A percentile compares a stretch with the other conserved stretches of the same genome.
Evolutionary conservation across 2,329 filamentous ascomycete species (phyloP).

Genomic region (Myrmaecium sp.): DNA sequence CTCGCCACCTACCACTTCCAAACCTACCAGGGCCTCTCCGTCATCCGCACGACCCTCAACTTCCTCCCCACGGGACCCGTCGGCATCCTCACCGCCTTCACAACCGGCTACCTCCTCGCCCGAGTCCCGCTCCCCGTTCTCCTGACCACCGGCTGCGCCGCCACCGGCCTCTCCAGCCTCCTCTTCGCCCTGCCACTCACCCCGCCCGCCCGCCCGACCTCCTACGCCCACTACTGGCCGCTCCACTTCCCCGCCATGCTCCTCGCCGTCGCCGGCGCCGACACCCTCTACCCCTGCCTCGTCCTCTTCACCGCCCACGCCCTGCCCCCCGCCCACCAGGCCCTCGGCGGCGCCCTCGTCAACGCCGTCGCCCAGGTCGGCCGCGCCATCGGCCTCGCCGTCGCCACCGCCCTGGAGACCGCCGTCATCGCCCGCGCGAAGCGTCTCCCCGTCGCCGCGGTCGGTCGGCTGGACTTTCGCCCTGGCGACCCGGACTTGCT

Average conservation of each 20-base stretch:
- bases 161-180: slow-evolving; percentile 37
- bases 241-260: slow-evolving; percentile 46
- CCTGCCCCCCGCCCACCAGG: slow-evolving; percentile 44
- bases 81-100: slow-evolving; percentile 36
- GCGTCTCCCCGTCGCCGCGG: slow-evolving; percentile 11
- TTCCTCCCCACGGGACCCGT: slow-evolving; percentile 48
- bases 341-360: slow-evolving; percentile 46
- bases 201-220: no score
- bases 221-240: slow-evolving; percentile 46
- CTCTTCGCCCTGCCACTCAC: slow-evolving; percentile 48
- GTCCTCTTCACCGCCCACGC: slow-evolving; percentile 45
- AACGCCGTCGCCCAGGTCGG: slow-evolving; percentile 48
- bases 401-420: slow-evolving; percentile 45
- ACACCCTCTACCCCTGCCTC: slow-evolving; percentile 47
- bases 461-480: slow-evolving; percentile 4
- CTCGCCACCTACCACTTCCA: slow-evolving; percentile 53
- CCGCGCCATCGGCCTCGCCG: slow-evolving; percentile 43
- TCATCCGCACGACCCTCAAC: slow-evolving; percentile 46
- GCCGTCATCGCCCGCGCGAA: slow-evolving; percentile 37
- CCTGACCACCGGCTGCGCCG: slow-evolving; percentile 37
- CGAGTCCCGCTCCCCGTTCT: slow-evolving; percentile 38
- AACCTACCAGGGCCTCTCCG: slow-evolving; percentile 40
- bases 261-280: slow-evolving; percentile 44
- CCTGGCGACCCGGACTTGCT: slow-evolving; percentile 9
- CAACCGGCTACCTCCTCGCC: slow-evolving; percentile 38